Conservation (phyloP, 257 asterid genomes). For the Ballota nigra region DNA sequence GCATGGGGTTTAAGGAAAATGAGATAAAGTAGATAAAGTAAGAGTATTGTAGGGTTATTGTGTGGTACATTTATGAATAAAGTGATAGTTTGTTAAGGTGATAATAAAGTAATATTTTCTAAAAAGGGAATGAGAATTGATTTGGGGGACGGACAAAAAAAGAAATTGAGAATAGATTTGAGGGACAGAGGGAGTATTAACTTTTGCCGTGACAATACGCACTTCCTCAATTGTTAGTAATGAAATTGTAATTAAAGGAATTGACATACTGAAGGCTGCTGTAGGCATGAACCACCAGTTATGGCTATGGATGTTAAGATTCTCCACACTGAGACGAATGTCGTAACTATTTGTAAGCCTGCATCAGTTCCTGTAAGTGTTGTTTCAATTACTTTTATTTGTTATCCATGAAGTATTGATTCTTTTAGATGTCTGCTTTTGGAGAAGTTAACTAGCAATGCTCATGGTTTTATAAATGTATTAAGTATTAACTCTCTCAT, state of each 20-base stretch:
- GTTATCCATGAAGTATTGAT: background rate
- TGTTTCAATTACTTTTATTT: background rate
- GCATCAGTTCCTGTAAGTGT: constrained; percentile 95
- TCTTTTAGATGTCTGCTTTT: background rate
- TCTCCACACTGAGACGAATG: constrained; percentile 75
- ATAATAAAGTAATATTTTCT: too few relatives aligned
- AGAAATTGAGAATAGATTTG: too few relatives aligned
- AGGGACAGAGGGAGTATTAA: too few relatives aligned
- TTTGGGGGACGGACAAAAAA: too few relatives aligned
- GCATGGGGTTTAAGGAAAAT: too few relatives aligned
- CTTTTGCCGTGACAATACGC: background rate
- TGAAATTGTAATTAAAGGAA: constrained; percentile 30
- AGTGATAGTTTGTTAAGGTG: too few relatives aligned
- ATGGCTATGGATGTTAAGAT: constrained; percentile 73
- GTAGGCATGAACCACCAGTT: constrained; percentile 99
- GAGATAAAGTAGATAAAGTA: too few relatives aligned
- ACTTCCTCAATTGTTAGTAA: constrained; percentile 1
- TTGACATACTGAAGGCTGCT: constrained; percentile 55
- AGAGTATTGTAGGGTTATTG: too few relatives aligned
- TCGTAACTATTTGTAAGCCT: constrained; percentile 82
- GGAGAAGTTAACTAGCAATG: background rate
- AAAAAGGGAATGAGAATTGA: too few relatives aligned
- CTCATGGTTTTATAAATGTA: background rate
- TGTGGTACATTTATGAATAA: too few relatives aligned
- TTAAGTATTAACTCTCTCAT: background rate